A percentile compares a stretch with the other conserved stretches of the same genome.
Conservation (phyloP, 2,329 filamentous ascomycete genomes). For the Fusarium sublunatum region DNA sequence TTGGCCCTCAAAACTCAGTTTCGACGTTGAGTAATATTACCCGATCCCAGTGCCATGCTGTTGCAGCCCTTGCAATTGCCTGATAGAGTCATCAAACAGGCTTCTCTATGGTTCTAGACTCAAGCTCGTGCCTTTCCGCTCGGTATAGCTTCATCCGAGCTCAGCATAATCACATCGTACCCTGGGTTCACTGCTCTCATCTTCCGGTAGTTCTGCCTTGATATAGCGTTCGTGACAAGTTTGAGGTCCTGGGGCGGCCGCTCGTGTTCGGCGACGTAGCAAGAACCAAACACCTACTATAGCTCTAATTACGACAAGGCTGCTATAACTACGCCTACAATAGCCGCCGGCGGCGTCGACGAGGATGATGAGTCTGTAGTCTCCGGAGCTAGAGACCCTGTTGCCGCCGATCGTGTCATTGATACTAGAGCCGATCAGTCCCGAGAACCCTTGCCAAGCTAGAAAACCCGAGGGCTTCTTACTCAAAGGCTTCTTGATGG, state of each 20-base stretch:
- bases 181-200: not conserved
- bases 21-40: not conserved
- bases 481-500: not conserved
- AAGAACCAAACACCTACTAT: not conserved
- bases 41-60: not conserved
- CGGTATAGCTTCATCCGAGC: not conserved
- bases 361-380: not conserved
- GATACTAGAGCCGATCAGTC: constrained; percentile 5
- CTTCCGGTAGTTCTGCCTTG: not conserved
- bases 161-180: not conserved
- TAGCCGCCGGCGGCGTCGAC: not conserved
- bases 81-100: not conserved
- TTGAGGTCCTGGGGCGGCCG: not conserved
- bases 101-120: not conserved
- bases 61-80: not conserved
- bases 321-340: not conserved
- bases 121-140: not conserved
- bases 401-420: not conserved
- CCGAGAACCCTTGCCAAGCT: not conserved
- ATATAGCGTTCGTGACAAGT: too few relatives aligned
- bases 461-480: not conserved
- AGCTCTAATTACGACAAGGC: not conserved
- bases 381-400: not conserved
- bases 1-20: not conserved
- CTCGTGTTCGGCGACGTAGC: not conserved